These are phyloP conservation scores for Binderoboletus segoi DNA, from an alignment of 1,284 basidiomycete species.

Conservation along the genomic window DNA sequence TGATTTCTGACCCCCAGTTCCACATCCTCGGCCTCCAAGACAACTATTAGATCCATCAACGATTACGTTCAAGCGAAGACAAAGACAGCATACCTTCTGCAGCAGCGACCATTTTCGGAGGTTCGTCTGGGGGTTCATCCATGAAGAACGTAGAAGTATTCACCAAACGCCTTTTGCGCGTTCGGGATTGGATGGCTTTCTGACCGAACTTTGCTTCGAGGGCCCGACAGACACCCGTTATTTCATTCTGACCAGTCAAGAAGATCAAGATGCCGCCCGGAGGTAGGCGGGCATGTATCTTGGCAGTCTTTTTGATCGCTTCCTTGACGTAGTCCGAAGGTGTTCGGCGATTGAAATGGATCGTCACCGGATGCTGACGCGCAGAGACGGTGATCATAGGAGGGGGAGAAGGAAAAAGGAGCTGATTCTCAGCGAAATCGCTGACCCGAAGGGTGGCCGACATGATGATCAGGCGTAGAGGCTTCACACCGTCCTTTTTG, in stretches of 20 bases:
- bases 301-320: slow-evolving; percentile 87
- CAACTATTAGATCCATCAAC: slow-evolving; percentile 37
- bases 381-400: slow-evolving; percentile 90
- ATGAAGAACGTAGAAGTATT: slow-evolving; percentile 33
- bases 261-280: slow-evolving; percentile 96
- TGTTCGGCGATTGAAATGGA: slow-evolving; percentile 92
- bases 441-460: slow-evolving; percentile 94
- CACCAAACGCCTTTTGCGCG: slow-evolving; percentile 40
- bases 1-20: slow-evolving; percentile 60
- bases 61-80: background rate
- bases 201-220: slow-evolving; percentile 80
- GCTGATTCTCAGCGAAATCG: slow-evolving; percentile 89
- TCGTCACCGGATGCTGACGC: slow-evolving; percentile 93
- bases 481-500: slow-evolving; percentile 57
- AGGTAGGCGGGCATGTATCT: slow-evolving; percentile 92
- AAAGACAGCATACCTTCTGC: slow-evolving; percentile 25
- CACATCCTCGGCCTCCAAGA: slow-evolving; percentile 81
- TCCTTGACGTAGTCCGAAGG: slow-evolving; percentile 87
- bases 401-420: slow-evolving; percentile 81
- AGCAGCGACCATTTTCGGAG: slow-evolving; percentile 17
- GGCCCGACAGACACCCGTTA: slow-evolving; percentile 84
- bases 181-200: slow-evolving; percentile 61
- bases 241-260: slow-evolving; percentile 99
- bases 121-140: slow-evolving; percentile 20
- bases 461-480: slow-evolving; percentile 96